Base-by-base conservation (phyloP, 768 basidiomycete species). In the Hypsizygus marmoreus region DNA sequence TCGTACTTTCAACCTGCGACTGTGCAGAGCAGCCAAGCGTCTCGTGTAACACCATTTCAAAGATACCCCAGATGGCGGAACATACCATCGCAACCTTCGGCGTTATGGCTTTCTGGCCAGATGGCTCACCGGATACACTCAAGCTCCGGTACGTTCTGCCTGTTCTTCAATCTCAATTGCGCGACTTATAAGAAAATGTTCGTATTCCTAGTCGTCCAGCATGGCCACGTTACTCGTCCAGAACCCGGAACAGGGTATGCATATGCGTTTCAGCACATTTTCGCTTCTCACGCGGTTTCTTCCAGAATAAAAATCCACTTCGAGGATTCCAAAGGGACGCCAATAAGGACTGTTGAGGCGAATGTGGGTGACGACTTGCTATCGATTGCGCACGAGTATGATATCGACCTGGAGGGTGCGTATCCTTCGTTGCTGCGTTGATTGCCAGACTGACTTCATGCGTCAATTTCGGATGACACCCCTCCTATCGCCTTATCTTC, bases 321-420 rank as follows among this genome's bases (percentile, higher is more conserved):
- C 74, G 84, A 88, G 51, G 92, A 95, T 63, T 75, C 91, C 7
- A 91, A 91, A 57, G 95, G 93, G 3, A 75, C 74, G 24, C 72
- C 78, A n/a, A 73, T 97, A 32, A 91, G 87, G 68, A 95, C 88
- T 0, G 81, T 97, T 7, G 90, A 97, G 62, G 95, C 79, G 2
- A 94, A 88, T 63, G 93, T 95, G 58, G 97, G 95, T 9, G 95
- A 99, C 61, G 92, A 97, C 61, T 69, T 99, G 28, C 71, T 99
- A 25, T 83, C 84, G 17, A 74, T 99, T 43, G 94, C 95, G 4
- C 94, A 97, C 59, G 95, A 97, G 64, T 83, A 95, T 60, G 95
- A 98, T 57, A 81, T 99, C 43, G 95, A 98, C 62, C 75, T 97
- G 14, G 95, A 98, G 75, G 95, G 95, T 91, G 53, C 50, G 77